Conservation (phyloP, 805 yeast genomes). For the Pichia paraexigua region DNA sequence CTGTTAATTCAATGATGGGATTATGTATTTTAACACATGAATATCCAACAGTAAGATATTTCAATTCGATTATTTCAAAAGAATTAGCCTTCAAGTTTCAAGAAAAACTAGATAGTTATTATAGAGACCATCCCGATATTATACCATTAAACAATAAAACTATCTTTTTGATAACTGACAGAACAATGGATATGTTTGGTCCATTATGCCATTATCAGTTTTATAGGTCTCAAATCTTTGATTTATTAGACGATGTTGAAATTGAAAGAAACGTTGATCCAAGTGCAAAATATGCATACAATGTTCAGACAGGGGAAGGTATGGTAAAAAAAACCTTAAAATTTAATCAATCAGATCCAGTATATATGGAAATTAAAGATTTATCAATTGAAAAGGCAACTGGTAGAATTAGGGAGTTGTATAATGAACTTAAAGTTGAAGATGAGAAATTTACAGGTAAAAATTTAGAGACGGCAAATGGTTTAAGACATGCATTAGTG, state of each 20-base stretch:
- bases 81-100: conserved; percentile 67
- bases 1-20: conserved; percentile 61
- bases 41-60: conserved; percentile 77
- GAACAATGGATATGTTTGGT: conserved; percentile 75
- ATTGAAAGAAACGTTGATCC: conserved; percentile 21
- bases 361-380: conserved; percentile 22
- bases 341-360: conserved; percentile 22
- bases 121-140: conserved; percentile 58
- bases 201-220: conserved; percentile 85
- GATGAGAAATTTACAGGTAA: conserved; percentile 17
- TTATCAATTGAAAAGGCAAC: conserved; percentile 22
- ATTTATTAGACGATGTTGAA: conserved; percentile 34
- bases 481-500: conserved; percentile 23
- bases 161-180: conserved; percentile 67
- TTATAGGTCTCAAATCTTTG: conserved; percentile 90
- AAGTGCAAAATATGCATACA: conserved; percentile 20
- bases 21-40: conserved; percentile 77
- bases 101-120: conserved; percentile 62
- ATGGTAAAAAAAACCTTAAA: conserved; percentile 17
- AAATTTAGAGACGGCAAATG: conserved; percentile 21
- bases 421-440: conserved; percentile 19
- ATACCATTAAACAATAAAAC: conserved; percentile 46
- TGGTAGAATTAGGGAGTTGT: conserved; percentile 11
- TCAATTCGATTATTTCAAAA: conserved; percentile 44
- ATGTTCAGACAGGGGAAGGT: conserved; percentile 23